phyloP scores from a whole-genome alignment of 2,329 filamentous ascomycete genomes.

The Macrophomina pseudophaseolina region DNA sequence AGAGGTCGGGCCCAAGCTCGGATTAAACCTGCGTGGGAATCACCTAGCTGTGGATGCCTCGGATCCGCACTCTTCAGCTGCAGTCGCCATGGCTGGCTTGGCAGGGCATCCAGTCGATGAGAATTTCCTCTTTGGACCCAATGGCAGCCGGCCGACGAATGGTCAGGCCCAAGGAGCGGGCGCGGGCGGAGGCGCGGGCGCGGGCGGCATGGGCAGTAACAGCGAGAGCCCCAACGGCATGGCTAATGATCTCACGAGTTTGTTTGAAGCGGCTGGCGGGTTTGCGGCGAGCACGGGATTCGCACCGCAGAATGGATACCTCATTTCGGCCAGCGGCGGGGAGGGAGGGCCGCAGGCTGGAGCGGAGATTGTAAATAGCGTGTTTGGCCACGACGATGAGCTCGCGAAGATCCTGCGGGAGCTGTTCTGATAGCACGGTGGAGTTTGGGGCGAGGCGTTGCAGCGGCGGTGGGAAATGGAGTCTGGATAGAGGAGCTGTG shows the following conservation, averaged over 20 bases:
- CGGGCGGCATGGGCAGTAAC: conserved; percentile 21
- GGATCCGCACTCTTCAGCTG: conserved; percentile 66
- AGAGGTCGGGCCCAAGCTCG: conserved; percentile 72
- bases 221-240: conserved; percentile 64
- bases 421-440: conserved; percentile 54
- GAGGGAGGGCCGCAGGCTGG: conserved; percentile 36
- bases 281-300: conserved; percentile 37
- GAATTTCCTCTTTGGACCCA: conserved; percentile 53
- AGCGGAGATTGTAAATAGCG: conserved; percentile 40
- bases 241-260: conserved; percentile 66
- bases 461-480: not conserved
- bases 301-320: conserved; percentile 32
- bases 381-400: conserved; percentile 63
- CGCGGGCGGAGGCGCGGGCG: not conserved
- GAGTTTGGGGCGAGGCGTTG: not conserved
- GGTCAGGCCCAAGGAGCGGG: conserved; percentile 1
- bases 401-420: conserved; percentile 64
- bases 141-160: conserved; percentile 14
- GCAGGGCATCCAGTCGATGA: conserved; percentile 67
- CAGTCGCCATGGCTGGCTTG: conserved; percentile 69
- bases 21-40: conserved; percentile 55
- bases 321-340: conserved; percentile 48
- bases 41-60: conserved; percentile 42
- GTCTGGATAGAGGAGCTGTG: not conserved
- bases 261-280: conserved; percentile 68